Conservation (phyloP, 1,284 basidiomycete species). For the Ceratobasidium theobromae region DNA sequence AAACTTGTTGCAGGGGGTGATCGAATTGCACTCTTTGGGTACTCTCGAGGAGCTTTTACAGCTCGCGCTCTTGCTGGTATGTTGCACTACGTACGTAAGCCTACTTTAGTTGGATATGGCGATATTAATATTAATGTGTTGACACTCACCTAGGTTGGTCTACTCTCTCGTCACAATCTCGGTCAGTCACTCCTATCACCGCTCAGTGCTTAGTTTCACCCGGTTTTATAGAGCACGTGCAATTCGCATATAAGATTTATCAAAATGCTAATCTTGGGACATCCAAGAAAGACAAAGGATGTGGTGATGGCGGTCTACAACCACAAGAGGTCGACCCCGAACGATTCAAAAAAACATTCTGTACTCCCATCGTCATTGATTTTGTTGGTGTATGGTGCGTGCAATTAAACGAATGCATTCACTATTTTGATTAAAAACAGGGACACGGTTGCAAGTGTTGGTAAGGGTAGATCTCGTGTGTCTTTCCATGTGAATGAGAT, state of each 20-base stretch:
- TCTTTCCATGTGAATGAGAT: too few relatives aligned
- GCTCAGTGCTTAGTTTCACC: neutral
- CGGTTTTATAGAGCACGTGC: constrained; percentile 34
- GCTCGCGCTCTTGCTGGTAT: constrained; percentile 32
- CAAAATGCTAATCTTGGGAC: constrained; percentile 3
- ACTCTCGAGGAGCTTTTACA: constrained; percentile 22
- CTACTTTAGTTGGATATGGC: too few relatives aligned
- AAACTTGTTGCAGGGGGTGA: neutral
- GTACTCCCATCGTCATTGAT: constrained; percentile 26
- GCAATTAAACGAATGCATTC: neutral
- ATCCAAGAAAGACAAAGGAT: too few relatives aligned
- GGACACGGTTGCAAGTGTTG: constrained; percentile 33
- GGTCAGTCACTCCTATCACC: neutral
- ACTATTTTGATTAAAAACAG: too few relatives aligned
- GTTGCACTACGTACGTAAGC: neutral
- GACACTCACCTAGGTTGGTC: neutral
- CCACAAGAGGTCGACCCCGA: constrained; percentile 13
- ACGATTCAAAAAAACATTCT: constrained; percentile 34
- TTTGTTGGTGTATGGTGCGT: constrained; percentile 36
- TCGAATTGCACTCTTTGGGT: constrained; percentile 16
- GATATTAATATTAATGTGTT: neutral
- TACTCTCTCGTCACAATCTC: constrained; percentile 11
- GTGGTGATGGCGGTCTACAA: neutral
- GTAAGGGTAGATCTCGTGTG: too few relatives aligned
- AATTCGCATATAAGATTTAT: constrained; percentile 36